These are phyloP conservation scores for Nemophila menziesii DNA, from an alignment of 257 asterid genomes.

Conservation along the genomic window DNA sequence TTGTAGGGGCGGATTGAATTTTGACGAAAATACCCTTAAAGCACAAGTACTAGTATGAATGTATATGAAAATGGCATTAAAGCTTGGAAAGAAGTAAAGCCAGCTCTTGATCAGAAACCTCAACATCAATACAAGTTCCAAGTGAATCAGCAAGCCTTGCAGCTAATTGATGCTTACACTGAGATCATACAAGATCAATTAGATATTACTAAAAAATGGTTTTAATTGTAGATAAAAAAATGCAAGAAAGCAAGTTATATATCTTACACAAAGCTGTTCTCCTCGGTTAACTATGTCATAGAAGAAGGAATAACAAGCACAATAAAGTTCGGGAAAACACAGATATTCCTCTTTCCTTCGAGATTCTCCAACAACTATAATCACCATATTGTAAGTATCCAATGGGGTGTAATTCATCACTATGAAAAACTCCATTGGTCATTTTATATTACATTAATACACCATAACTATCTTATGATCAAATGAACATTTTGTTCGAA, in stretches of 20 bases:
- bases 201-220: no score
- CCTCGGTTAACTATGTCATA: conserved; percentile 85
- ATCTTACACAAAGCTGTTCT: conserved; percentile 86
- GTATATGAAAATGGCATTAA: no score
- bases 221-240: background rate
- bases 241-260: background rate
- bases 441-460: no score
- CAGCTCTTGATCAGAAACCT: conserved; percentile 71
- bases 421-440: no score
- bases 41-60: no score
- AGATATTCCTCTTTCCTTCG: conserved; percentile 71
- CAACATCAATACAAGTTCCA: conserved; percentile 42
- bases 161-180: conserved; percentile 97
- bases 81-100: conserved; percentile 56
- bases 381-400: background rate
- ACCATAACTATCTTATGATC: no score
- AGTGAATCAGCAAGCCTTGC: conserved; percentile 74
- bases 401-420: no score
- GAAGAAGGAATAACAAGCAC: conserved; percentile 86
- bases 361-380: conserved; percentile 74
- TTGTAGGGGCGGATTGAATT: no score
- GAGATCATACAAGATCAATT: conserved; percentile 9
- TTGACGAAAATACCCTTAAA: no score
- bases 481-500: no score
- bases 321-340: conserved; percentile 72